Base-by-base conservation (phyloP, 192 early-diverging fungal species). In the Geranomyces michiganensis region DNA sequence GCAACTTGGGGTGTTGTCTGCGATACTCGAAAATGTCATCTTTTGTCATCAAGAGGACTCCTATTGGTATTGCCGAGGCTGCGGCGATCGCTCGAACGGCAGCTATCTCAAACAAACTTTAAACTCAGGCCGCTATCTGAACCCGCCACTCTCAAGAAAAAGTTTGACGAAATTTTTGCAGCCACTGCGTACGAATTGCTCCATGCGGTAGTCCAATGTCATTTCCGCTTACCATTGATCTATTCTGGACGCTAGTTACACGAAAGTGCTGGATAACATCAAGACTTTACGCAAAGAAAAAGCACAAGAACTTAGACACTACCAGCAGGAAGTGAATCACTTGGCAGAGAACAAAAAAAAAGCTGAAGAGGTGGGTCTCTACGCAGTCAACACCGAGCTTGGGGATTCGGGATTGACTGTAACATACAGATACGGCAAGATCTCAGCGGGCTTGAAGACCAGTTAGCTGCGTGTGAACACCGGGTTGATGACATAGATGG, bases 41-140 rank as follows among this genome's bases (percentile, higher is more conserved):
- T 98, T 99, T 69, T 97, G 96, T 77, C 96, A 98, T 75, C 97
- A 99, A 81, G 97, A 99, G 76, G 96, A 99, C 3, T 92, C 92
- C 49, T 93, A 90, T 74, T 99, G 97, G 89, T 87, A 80, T 60
- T 17, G 43, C 29, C 1, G 1, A 21, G 5, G 36, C 36, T 7
- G 10, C 10, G 0, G 8, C 55, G 22, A 30, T 5, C 29, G 8
- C 12, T 1, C 0, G 13, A 56, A 15, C 0, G 55, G 29, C 19
- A 19, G 4, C 10, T 27, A 9, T 3, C 36, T 41, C 3, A 41
- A 10, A 41, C 10, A 10, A 10, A 7, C 5, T 27, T 2, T 3
- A 6, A 9, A 8, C 17, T 7, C 17, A 88, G 88, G 96, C 97
- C 97, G 15, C 83, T 99, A 12, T 86, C 94, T 0, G 97, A 99